A percentile compares a stretch with the other conserved stretches of the same genome.
Evolutionary conservation across 2,329 filamentous ascomycete species (phyloP).

Genomic region (Neoscytalidium dimidiatum): DNA sequence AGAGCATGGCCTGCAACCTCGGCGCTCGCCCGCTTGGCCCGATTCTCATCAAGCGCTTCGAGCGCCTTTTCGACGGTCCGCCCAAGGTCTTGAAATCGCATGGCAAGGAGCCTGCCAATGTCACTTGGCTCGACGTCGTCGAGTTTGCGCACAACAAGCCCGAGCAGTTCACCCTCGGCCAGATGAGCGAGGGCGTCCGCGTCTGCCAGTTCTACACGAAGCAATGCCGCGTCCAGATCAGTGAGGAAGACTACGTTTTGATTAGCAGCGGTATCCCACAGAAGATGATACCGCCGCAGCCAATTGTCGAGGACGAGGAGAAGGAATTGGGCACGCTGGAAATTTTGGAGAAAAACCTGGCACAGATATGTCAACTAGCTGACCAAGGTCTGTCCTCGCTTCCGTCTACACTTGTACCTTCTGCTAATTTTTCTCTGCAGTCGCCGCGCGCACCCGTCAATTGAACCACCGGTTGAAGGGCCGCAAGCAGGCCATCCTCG

Average conservation of each 20-base stretch:
- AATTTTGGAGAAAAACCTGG: constrained; percentile 77
- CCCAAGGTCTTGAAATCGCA: constrained; percentile 67
- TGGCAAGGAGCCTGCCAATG: constrained; percentile 60
- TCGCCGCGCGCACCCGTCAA: constrained; percentile 71
- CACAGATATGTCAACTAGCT: constrained; percentile 75
- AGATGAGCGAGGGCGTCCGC: constrained; percentile 66
- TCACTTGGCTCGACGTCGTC: constrained; percentile 85
- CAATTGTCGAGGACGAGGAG: constrained; percentile 81
- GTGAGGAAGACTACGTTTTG: constrained; percentile 82
- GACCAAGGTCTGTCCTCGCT: constrained; percentile 61
- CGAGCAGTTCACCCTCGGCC: constrained; percentile 72
- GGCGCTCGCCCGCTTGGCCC: constrained; percentile 81
- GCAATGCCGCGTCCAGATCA: constrained; percentile 79
- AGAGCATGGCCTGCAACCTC: constrained; percentile 82
- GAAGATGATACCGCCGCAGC: constrained; percentile 77
- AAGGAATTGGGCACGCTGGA: constrained; percentile 83
- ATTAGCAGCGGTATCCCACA: constrained; percentile 82
- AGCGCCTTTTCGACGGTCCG: constrained; percentile 80
- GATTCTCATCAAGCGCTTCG: constrained; percentile 81
- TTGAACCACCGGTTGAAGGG: constrained; percentile 79
- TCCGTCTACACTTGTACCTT: neutral
- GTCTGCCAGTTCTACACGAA: constrained; percentile 83
- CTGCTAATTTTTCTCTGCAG: constrained; percentile 36
- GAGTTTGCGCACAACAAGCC: constrained; percentile 81
- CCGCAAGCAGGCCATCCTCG: constrained; percentile 70